Percentiles rank a stretch among this genome's conserved stretches.
phyloP scores from a whole-genome alignment of 306 rosid species.

The Spatholobus suberectus region DNA sequence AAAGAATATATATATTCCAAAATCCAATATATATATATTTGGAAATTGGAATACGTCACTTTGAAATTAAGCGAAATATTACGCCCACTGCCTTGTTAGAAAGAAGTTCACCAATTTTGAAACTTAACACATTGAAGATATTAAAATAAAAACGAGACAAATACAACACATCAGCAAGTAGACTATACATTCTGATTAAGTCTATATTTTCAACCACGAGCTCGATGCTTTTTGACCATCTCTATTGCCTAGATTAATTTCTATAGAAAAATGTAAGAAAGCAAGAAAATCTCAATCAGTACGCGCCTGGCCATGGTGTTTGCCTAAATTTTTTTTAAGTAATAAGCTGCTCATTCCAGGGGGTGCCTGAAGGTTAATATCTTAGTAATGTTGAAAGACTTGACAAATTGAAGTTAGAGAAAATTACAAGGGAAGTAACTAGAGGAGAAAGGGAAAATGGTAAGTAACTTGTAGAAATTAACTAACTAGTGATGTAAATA shows the following conservation, averaged over 20 bases:
- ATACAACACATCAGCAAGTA: neutral
- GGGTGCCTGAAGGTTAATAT: neutral
- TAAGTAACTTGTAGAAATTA: neutral
- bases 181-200: neutral
- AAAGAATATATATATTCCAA: neutral
- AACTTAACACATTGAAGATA: constrained; percentile 11
- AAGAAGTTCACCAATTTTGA: constrained; percentile 36
- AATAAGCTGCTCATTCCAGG: neutral
- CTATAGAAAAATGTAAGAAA: neutral
- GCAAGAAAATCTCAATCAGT: neutral
- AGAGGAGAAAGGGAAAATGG: neutral
- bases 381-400: neutral
- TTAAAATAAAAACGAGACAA: constrained; percentile 16
- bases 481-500: neutral
- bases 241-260: neutral
- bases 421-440: neutral
- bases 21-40: too few species aligned
- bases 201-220: constrained; percentile 30
- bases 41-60: constrained; percentile 27
- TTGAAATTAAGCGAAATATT: constrained; percentile 11
- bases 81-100: constrained; percentile 6
- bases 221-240: constrained; percentile 25
- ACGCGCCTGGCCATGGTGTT: constrained; percentile 27
- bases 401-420: neutral
- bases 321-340: constrained; percentile 8